Evolutionary conservation across 1,284 basidiomycete genomes (phyloP), one percentile per base, ranked within the genome.

Genomic region (Fomitopsis palustris): DNA sequence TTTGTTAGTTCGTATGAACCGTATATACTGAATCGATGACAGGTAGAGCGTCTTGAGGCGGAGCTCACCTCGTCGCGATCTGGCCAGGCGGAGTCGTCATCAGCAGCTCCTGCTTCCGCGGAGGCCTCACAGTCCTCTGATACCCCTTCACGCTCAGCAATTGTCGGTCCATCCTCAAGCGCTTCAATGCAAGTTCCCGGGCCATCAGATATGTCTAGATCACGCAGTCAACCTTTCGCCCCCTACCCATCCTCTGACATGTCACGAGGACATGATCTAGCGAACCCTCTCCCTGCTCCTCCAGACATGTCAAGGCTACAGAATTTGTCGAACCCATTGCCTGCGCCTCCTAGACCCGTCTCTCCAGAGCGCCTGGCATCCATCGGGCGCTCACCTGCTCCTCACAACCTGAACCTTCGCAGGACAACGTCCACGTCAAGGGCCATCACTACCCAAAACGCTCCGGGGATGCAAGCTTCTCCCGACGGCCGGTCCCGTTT

Each of bases 281-380:
- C 56, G 33, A 49, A 49, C n/a, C 56, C 51, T 16, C 25, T 47
- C 9, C 45, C 45, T n/a, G 31, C 27, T 8, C 65, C 62, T 31
- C 59, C 60, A n/a, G 65, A 69, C 43, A 57, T 68, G 21, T 58
- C 59, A 29, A 62, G 65, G 16, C 61, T 61, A 23, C 64, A 62
- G 2, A 62, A 52, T 9, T 12, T 58, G 2, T 59, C 64, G 3
- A 69, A 69, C 31, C 65, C 67, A 8, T 54, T 69, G 2, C 68
- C 69, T 12, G 63, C 60, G n/a, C 69, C 67, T n/a, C 69, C 69
- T 1, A 55, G 64, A 47, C 58, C 60, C 16, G 51, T 63, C 3
- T 55, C 61, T 2, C 37, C 56, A 7, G 62, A 55, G 5, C 53
- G 56, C 19, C 29, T 58, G 14, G 42, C 59, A 6, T 51, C 55